These are phyloP conservation scores for Pyrenula aspistea DNA, from an alignment of 495 filamentous ascomycete species.

Conservation along the genomic window DNA sequence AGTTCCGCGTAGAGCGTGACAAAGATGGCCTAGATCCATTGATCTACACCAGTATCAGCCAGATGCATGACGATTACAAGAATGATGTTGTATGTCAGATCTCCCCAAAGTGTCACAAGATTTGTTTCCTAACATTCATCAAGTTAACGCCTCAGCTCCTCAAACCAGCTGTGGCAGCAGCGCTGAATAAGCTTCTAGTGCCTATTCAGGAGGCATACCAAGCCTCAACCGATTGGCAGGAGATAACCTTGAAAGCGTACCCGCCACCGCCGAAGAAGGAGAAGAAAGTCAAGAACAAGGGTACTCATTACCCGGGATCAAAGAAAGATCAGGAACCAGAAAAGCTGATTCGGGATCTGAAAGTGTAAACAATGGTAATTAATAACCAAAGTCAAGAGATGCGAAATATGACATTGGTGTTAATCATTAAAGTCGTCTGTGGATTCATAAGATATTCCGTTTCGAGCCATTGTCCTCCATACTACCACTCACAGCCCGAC, in stretches of 20 bases:
- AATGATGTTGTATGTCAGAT: constrained; percentile 57
- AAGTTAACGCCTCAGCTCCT: constrained; percentile 76
- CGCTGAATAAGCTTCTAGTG: constrained; percentile 55
- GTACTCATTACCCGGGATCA: constrained; percentile 47
- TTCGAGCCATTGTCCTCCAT: no score
- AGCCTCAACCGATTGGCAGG: constrained; percentile 66
- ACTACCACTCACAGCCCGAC: no score
- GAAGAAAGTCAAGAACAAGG: constrained; percentile 72
- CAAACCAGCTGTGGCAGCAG: constrained; percentile 62
- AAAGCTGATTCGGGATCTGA: no score
- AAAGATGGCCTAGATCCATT: constrained; percentile 55
- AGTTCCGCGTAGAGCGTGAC: constrained; percentile 26
- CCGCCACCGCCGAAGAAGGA: constrained; percentile 53
- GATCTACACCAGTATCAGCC: constrained; percentile 57
- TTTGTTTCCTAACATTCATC: constrained; percentile 1
- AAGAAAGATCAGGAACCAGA: no score
- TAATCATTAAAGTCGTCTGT: no score
- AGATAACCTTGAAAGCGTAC: constrained; percentile 70
- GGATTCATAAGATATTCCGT: no score
- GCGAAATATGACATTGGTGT: no score
- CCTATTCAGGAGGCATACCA: constrained; percentile 66
- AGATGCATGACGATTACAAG: constrained; percentile 67
- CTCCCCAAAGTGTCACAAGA: not conserved
- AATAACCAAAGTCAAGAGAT: no score
- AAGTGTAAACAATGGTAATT: no score